Percentiles rank a stretch among this genome's conserved stretches.
phyloP scores from a whole-genome alignment of 164 flowering plant genomes.

The Tinospora cordifolia region DNA sequence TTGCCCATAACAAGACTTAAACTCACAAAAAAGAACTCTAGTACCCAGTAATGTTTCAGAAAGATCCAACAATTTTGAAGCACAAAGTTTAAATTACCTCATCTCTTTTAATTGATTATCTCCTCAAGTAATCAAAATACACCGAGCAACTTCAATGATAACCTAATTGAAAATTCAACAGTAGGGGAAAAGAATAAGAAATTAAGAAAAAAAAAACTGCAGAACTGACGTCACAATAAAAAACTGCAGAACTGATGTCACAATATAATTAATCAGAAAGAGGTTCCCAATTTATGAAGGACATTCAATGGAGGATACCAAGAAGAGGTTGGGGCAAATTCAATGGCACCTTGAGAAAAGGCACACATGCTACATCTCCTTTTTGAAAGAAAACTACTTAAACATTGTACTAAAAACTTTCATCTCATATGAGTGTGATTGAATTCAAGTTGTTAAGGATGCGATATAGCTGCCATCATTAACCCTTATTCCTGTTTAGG shows the following conservation, averaged over 20 bases:
- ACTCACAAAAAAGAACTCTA: not conserved
- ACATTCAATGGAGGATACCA: not conserved
- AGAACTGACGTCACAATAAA: not conserved
- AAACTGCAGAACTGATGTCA: not conserved
- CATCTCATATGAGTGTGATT: too few relatives aligned
- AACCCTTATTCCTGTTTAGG: too few relatives aligned
- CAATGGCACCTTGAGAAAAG: too few relatives aligned
- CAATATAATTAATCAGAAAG: not conserved
- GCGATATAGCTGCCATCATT: too few relatives aligned
- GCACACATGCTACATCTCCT: too few relatives aligned
- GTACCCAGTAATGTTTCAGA: too few relatives aligned
- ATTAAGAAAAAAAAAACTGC: not conserved
- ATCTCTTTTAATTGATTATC: constrained; percentile 11
- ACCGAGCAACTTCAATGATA: constrained; percentile 5
- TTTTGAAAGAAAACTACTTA: too few relatives aligned
- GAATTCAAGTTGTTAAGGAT: too few relatives aligned
- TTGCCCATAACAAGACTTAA: not conserved
- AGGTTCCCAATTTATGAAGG: not conserved
- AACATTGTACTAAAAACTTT: too few relatives aligned
- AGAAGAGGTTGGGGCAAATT: not conserved
- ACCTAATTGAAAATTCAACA: not conserved
- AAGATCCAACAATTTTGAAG: not conserved
- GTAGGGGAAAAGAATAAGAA: constrained; percentile 2
- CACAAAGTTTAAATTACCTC: constrained; percentile 18
- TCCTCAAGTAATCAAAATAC: not conserved